Conservation (phyloP, 2,329 filamentous ascomycete genomes). For the Fusarium sp. region DNA sequence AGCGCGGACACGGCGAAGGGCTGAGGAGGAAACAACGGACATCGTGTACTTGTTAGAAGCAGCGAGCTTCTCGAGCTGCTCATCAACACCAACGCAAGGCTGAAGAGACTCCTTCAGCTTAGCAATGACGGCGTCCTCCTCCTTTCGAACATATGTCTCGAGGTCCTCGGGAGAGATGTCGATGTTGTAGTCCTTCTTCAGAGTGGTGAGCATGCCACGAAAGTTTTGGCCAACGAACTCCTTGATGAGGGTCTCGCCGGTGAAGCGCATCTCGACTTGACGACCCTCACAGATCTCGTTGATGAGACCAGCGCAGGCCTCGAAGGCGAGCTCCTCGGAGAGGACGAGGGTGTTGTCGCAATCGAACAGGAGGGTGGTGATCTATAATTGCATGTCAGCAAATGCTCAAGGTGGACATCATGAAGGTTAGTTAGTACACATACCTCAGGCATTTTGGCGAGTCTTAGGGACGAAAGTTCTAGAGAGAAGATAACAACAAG, state of each 20-base stretch:
- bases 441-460: constrained; percentile 54
- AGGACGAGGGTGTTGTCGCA: constrained; percentile 94
- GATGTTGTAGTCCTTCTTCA: constrained; percentile 83
- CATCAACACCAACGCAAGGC: constrained; percentile 77
- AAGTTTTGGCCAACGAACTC: constrained; percentile 97
- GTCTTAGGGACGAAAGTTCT: constrained; percentile 8
- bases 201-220: constrained; percentile 85
- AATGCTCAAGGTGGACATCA: background rate
- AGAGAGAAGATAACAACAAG: background rate
- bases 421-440: constrained; percentile 18
- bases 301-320: constrained; percentile 89
- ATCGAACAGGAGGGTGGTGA: constrained; percentile 81
- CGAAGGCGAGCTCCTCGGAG: constrained; percentile 90
- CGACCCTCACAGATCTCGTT: constrained; percentile 84
- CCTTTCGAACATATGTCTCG: constrained; percentile 78
- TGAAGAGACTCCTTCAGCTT: constrained; percentile 77
- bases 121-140: constrained; percentile 86
- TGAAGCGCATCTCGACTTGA: constrained; percentile 76
- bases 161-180: constrained; percentile 75
- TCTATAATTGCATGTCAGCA: constrained; percentile 51
- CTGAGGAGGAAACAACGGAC: constrained; percentile 85
- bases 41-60: constrained; percentile 75
- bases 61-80: constrained; percentile 74
- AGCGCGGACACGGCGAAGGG: constrained; percentile 81
- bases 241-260: constrained; percentile 80